These are phyloP conservation scores for Coemansia sp. DNA, from an alignment of 192 early-diverging fungal genomes.

Conservation along the genomic window DNA sequence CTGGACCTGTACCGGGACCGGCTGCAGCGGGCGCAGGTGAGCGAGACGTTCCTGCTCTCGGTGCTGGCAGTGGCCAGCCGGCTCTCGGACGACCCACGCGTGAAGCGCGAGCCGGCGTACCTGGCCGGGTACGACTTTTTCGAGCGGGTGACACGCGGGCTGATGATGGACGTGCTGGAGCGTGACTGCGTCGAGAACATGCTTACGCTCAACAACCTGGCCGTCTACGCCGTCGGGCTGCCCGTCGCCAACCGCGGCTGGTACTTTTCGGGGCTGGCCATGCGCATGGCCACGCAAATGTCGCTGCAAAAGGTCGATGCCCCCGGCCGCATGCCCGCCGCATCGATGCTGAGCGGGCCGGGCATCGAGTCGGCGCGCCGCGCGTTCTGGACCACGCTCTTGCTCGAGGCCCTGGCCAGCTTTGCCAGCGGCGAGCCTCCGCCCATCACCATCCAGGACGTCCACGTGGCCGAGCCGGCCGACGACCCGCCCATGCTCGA, in stretches of 20 bases:
- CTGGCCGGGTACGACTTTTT: slow-evolving; percentile 51
- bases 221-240: slow-evolving; percentile 50
- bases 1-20: slow-evolving; percentile 50
- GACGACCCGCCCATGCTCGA: slow-evolving; percentile 33
- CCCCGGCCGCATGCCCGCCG: slow-evolving; percentile 49
- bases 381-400: slow-evolving; percentile 56
- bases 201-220: slow-evolving; percentile 56
- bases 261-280: slow-evolving; percentile 55
- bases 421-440: slow-evolving; percentile 58
- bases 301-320: slow-evolving; percentile 57
- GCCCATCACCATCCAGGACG: slow-evolving; percentile 51
- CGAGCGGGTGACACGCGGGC: slow-evolving; percentile 43
- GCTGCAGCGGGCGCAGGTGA: slow-evolving; percentile 43
- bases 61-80: slow-evolving; percentile 52
- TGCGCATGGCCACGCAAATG: slow-evolving; percentile 59
- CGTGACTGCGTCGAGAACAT: slow-evolving; percentile 54
- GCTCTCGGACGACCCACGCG: slow-evolving; percentile 49
- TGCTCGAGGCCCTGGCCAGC: slow-evolving; percentile 55
- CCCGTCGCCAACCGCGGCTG: slow-evolving; percentile 55
- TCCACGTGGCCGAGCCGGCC: slow-evolving; percentile 54
- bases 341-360: slow-evolving; percentile 54
- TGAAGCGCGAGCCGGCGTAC: slow-evolving; percentile 47
- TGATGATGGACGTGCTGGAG: slow-evolving; percentile 55
- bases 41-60: slow-evolving; percentile 51
- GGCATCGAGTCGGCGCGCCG: slow-evolving; percentile 52